Evolutionary conservation across 2,329 filamentous ascomycete genomes (phyloP).

Genomic region (Aspergillus fumigatiaffinis): DNA sequence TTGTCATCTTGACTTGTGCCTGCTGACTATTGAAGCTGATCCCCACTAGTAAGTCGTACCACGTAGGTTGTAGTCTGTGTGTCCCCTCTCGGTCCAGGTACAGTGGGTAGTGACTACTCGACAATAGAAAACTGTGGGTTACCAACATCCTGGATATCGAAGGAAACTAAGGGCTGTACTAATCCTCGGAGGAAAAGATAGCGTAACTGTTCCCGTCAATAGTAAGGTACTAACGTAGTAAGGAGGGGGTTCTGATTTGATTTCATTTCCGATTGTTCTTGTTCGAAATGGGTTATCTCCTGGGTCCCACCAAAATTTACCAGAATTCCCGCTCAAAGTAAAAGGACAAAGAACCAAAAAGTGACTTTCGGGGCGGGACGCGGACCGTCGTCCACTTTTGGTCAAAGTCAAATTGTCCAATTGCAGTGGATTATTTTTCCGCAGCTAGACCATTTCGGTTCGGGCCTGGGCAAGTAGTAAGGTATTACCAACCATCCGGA

Average conservation of each 20-base stretch:
- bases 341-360: constrained; percentile 1
- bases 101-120: neutral
- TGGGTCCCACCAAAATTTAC: neutral
- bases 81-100: too few species aligned
- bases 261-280: neutral
- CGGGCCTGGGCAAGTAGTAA: neutral
- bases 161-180: neutral
- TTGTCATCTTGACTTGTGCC: neutral
- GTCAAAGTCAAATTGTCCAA: constrained; percentile 1
- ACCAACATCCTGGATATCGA: neutral
- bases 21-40: neutral
- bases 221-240: neutral
- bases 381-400: constrained; percentile 20
- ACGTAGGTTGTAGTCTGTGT: neutral
- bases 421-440: neutral
- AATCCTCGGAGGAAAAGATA: neutral
- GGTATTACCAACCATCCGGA: neutral
- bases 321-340: neutral
- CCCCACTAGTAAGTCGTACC: neutral
- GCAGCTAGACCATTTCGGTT: neutral
- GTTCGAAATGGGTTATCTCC: too few species aligned
- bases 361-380: constrained; percentile 22
- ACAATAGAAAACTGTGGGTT: neutral
- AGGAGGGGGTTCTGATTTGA: neutral
- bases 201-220: neutral